These are phyloP conservation scores for Bocquillonia castaneifolia DNA, from an alignment of 441 rosid species.

Conservation along the genomic window DNA sequence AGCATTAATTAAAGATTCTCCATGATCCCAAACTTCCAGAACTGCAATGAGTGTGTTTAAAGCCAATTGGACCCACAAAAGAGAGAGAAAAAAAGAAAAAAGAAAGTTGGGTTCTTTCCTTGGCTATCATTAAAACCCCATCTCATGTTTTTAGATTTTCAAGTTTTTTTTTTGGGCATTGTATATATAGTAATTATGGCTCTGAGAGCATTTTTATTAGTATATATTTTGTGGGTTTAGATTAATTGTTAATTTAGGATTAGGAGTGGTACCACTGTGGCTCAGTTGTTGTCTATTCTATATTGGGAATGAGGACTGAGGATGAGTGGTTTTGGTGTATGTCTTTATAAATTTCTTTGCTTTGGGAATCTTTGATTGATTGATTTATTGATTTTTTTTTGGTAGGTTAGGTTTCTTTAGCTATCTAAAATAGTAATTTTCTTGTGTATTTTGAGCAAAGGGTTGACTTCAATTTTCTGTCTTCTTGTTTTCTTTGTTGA, in stretches of 20 bases:
- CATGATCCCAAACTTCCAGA: conserved; percentile 26
- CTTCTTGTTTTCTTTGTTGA: conserved; percentile 8
- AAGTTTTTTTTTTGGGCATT: conserved; percentile 18
- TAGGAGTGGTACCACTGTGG: not conserved
- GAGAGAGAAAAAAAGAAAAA: not conserved
- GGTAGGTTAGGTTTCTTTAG: conserved; percentile 30
- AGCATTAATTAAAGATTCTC: conserved; percentile 14
- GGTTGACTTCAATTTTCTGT: conserved; percentile 38
- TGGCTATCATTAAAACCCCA: conserved; percentile 14
- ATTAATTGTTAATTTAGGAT: not conserved
- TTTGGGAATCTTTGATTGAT: conserved; percentile 31
- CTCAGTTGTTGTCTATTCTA: conserved; percentile 26
- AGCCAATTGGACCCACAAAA: conserved; percentile 57
- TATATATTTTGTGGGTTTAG: conserved; percentile 21
- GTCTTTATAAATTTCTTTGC: conserved; percentile 20
- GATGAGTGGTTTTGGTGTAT: conserved; percentile 29
- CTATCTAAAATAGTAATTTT: conserved; percentile 8
- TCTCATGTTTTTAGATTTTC: conserved; percentile 24
- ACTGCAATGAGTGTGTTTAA: conserved; percentile 58
- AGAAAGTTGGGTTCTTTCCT: conserved; percentile 18
- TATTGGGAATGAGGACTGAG: conserved; percentile 21
- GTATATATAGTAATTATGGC: too few species aligned
- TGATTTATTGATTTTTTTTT: too few species aligned
- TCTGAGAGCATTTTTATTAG: too few species aligned
- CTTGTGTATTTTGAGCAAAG: conserved; percentile 19